Percentiles rank a stretch among this genome's conserved stretches.
Conservation (phyloP, 2,329 filamentous ascomycete genomes). For the Pseudomassariella vexata region DNA sequence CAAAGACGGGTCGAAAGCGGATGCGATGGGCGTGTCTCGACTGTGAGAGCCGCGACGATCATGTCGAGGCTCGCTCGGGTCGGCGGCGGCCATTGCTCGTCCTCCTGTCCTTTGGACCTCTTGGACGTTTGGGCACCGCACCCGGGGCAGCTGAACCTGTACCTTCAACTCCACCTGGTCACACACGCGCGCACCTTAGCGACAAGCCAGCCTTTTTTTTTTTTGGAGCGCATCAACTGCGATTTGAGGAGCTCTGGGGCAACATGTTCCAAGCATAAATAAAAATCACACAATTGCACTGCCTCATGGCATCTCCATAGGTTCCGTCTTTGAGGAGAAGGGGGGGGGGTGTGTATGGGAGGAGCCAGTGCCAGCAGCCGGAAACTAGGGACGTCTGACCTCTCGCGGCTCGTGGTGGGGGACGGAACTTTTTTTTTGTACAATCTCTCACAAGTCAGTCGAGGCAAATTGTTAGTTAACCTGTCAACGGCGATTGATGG, state of each 20-base stretch:
- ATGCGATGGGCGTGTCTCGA: constrained; percentile 20
- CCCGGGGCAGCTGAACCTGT: no score
- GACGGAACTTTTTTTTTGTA: constrained; percentile 8
- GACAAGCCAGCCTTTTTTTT: constrained; percentile 11
- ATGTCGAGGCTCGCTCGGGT: constrained; percentile 21
- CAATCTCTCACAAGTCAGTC: constrained; percentile 6
- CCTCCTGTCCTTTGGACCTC: constrained; percentile 9
- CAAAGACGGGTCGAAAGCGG: constrained; percentile 30
- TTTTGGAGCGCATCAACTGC: constrained; percentile 22
- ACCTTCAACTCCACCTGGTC: constrained; percentile 12
- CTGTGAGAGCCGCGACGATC: constrained; percentile 24
- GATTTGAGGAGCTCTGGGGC: constrained; percentile 9
- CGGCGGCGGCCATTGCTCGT: constrained; percentile 21
- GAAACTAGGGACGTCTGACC: constrained; percentile 9
- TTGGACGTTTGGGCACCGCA: no score
- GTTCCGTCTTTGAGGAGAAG: no score
- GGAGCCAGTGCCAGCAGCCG: no score
- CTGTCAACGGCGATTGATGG: background rate
- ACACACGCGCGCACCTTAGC: constrained; percentile 13
- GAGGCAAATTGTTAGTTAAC: constrained; percentile 7
- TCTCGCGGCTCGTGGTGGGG: constrained; percentile 5
- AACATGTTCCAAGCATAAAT: constrained; percentile 9
- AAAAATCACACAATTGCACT: constrained; percentile 7
- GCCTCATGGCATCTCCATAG: constrained; percentile 6
- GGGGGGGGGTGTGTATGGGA: no score